Evolutionary conservation across 2,329 filamentous ascomycete genomes (phyloP).

Genomic region (Myotisia sp.): DNA sequence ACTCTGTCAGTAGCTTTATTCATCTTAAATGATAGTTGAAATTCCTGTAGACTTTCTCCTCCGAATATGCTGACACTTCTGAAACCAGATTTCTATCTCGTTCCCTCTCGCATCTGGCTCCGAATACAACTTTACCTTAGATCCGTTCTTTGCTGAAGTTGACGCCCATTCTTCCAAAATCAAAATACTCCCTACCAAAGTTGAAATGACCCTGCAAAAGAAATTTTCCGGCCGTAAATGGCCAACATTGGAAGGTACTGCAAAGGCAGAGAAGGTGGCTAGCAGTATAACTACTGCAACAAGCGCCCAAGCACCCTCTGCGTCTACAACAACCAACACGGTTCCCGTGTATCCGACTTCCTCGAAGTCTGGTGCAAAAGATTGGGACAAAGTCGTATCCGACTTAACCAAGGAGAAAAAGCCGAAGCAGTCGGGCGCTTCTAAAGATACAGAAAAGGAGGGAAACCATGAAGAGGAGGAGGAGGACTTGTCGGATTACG

Average conservation of each 20-base stretch:
- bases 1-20: conserved; percentile 34
- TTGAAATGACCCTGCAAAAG: conserved; percentile 65
- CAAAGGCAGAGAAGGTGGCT: conserved; percentile 13
- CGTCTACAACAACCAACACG: conserved; percentile 15
- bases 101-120: conserved; percentile 43
- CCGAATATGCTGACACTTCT: conserved; percentile 10
- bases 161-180: conserved; percentile 46
- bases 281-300: conserved; percentile 9
- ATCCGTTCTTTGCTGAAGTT: conserved; percentile 54
- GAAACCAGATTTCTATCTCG: conserved; percentile 38
- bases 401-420: conserved; percentile 29
- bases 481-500: conserved; percentile 36
- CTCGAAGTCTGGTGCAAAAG: conserved; percentile 64
- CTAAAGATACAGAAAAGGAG: conserved; percentile 24
- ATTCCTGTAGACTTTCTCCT: conserved; percentile 10
- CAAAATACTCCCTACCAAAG: conserved; percentile 59
- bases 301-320: conserved; percentile 11
- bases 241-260: conserved; percentile 41
- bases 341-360: conserved; percentile 69
- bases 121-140: conserved; percentile 47
- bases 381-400: conserved; percentile 72
- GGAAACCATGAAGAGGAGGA: conserved; percentile 35
- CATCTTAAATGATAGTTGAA: too few relatives aligned
- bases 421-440: conserved; percentile 14
- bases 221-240: conserved; percentile 52